phyloP scores from a whole-genome alignment of 129 eudicot species.

The Saussurea involucrata region DNA sequence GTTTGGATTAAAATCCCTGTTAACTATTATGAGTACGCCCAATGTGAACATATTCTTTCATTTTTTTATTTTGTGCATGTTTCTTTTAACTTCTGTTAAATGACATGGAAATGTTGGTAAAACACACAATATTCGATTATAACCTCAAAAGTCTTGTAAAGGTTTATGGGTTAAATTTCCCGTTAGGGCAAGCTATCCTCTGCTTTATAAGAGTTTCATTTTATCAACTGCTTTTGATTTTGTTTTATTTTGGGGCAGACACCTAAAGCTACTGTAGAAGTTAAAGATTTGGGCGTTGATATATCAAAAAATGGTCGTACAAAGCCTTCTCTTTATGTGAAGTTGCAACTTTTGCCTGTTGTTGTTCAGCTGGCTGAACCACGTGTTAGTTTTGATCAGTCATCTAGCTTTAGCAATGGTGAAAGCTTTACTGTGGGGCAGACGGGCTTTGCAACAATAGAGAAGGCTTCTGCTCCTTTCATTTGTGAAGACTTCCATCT shows the following conservation, averaged over 20 bases:
- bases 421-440: constrained; percentile 44
- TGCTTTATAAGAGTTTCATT: not conserved
- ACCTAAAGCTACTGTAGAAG: constrained; percentile 75
- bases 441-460: constrained; percentile 39
- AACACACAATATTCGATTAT: not conserved
- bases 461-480: constrained; percentile 65
- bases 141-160: constrained; percentile 10
- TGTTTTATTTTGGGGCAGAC: constrained; percentile 52
- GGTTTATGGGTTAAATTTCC: constrained; percentile 1
- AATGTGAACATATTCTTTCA: not conserved
- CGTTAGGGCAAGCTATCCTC: not conserved
- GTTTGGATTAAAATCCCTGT: not conserved
- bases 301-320: constrained; percentile 82
- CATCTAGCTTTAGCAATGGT: constrained; percentile 40
- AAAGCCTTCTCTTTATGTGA: constrained; percentile 62
- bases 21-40: not conserved
- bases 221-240: constrained; percentile 18
- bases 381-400: constrained; percentile 49
- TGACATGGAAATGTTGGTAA: not conserved
- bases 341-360: constrained; percentile 74
- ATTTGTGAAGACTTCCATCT: constrained; percentile 84
- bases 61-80: not conserved
- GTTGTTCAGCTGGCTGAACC: constrained; percentile 60
- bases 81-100: not conserved
- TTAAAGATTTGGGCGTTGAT: constrained; percentile 81